Conservation (phyloP, 2,329 filamentous ascomycete genomes). For the Aspergillus amoenus region DNA sequence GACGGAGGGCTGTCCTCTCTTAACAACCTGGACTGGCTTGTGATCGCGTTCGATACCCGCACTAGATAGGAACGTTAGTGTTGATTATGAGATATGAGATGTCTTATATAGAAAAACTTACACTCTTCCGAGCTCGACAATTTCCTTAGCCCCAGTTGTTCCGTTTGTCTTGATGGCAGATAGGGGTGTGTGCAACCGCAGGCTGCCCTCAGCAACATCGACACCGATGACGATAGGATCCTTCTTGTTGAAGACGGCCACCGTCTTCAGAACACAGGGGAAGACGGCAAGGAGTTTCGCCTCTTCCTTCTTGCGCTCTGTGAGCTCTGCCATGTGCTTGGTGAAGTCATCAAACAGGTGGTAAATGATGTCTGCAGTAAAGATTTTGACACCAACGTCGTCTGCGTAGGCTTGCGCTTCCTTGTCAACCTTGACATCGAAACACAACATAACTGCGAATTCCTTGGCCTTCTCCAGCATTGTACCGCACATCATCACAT, state of each 20-base stretch:
- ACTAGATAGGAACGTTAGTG: constrained; percentile 49
- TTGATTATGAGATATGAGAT: background rate
- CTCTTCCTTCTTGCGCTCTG: constrained; percentile 93
- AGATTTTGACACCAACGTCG: constrained; percentile 93
- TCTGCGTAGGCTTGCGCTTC: constrained; percentile 89
- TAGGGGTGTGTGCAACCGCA: constrained; percentile 85
- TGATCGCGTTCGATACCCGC: constrained; percentile 96
- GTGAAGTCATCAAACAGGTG: constrained; percentile 97
- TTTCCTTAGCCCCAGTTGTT: constrained; percentile 76
- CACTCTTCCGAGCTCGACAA: constrained; percentile 87
- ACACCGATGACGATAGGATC: constrained; percentile 92
- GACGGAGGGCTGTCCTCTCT: constrained; percentile 95
- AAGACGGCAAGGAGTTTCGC: constrained; percentile 95
- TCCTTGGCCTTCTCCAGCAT: constrained; percentile 97
- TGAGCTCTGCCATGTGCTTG: constrained; percentile 83
- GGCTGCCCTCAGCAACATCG: constrained; percentile 86
- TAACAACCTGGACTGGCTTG: constrained; percentile 88
- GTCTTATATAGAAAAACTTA: constrained; percentile 53
- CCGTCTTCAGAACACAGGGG: constrained; percentile 84
- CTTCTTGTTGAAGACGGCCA: constrained; percentile 98
- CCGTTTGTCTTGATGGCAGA: constrained; percentile 81
- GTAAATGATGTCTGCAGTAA: constrained; percentile 98
- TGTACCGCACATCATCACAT: constrained; percentile 88
- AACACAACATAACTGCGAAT: constrained; percentile 98
- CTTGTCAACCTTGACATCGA: constrained; percentile 99